A percentile compares a stretch with the other conserved stretches of the same genome.
Evolutionary conservation across 2,329 filamentous ascomycete genomes (phyloP).

Genomic region (Dryadomyces quercivorus): DNA sequence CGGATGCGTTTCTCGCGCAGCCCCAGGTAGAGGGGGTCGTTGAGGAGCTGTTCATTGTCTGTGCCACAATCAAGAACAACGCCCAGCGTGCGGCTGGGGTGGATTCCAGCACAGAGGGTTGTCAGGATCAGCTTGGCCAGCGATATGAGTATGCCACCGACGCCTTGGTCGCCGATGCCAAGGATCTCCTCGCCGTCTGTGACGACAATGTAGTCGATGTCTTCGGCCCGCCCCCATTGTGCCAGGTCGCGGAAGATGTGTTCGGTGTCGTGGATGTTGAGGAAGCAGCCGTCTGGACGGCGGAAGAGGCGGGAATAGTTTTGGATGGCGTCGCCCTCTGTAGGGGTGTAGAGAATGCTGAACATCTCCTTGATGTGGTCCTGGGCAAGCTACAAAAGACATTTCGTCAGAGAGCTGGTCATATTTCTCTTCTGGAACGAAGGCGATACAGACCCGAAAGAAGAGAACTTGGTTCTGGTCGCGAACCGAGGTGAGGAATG

Average conservation of each 20-base stretch:
- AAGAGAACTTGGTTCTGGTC: conserved; percentile 79
- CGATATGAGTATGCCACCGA: conserved; percentile 73
- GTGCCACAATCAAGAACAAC: conserved; percentile 82
- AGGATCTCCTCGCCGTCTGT: conserved; percentile 66
- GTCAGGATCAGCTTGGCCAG: conserved; percentile 73
- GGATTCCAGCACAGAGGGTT: conserved; percentile 76
- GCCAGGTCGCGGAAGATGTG: conserved; percentile 53
- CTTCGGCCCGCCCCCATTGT: conserved; percentile 57
- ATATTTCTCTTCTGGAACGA: not conserved
- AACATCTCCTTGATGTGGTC: conserved; percentile 82
- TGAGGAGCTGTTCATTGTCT: conserved; percentile 61
- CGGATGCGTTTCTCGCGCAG: conserved; percentile 52
- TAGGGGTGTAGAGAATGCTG: conserved; percentile 80
- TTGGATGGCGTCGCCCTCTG: conserved; percentile 78
- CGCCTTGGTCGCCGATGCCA: conserved; percentile 81
- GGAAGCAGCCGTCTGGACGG: conserved; percentile 66
- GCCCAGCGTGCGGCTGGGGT: conserved; percentile 64
- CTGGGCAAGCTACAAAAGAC: conserved; percentile 42
- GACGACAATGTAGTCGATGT: conserved; percentile 82
- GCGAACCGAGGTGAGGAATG: conserved; percentile 74
- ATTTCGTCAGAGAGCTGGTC: too few relatives aligned
- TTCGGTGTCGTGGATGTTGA: conserved; percentile 60
- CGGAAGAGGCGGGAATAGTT: conserved; percentile 72
- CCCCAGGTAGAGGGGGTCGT: conserved; percentile 71
- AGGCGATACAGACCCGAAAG: conserved; percentile 43